Base-by-base conservation (phyloP, 2,329 filamentous ascomycete genomes). In the Venturia aucupariae region DNA sequence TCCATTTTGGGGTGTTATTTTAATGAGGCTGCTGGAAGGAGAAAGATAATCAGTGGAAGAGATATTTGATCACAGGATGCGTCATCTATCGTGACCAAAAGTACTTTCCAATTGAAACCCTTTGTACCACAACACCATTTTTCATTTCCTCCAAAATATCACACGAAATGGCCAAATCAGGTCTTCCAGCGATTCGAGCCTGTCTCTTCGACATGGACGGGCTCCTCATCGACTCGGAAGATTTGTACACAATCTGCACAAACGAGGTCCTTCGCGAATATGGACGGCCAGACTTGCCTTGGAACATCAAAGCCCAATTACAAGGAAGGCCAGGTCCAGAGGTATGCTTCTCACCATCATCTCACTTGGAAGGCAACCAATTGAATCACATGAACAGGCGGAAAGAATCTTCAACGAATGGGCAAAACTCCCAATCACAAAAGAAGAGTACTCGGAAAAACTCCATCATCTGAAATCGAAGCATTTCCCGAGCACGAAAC, bases 181-280 rank as follows among this genome's bases (percentile, higher is more conserved):
- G 60, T 13, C 59, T 92, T 75, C 89, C 90, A 24, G 86, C 88
- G 59, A 82, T 97, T 66, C 85, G 92, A 70, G 94, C 93, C 69
- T 97, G 92, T 76, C 87, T 99, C 68, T 97, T 99, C 75, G 94
- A 99, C 80, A 97, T 97, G 92, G 94, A 99, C 76, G 94, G 94
- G 66, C 87, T 99, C 42, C 85, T 99, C 24, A 89, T 99, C 73
- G 87, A 97, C 77, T 92, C 90, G 41, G 94, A 97, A 80, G 94
- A 97, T 72, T 80, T 86, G 65, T 97, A 97, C 80, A 94, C 91
- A 0, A 74, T 84, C 32, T 89, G 90, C 76, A 89, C 92, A 67
- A 97, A 99, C 77, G 80, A 85, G 30, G 84, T 97, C 44, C 86
- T 99, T 46, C 80, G 82, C 65, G 86, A 89, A 72, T 90, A 94